These are phyloP conservation scores for Trypanosoma cruzi DNA, from an alignment of 208 protist species.

Conservation along the genomic window DNA sequence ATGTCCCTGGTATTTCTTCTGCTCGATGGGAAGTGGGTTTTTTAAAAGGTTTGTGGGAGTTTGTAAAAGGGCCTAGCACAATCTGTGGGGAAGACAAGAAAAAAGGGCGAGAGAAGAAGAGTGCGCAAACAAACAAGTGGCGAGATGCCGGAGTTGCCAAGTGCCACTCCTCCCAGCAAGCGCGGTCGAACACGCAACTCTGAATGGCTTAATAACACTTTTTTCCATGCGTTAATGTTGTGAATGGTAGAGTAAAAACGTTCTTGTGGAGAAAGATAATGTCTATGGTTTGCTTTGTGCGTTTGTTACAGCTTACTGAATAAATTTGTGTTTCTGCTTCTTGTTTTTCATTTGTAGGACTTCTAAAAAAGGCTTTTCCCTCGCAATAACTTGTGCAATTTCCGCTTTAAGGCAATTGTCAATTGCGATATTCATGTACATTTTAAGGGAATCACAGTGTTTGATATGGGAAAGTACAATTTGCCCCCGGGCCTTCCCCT, in stretches of 20 bases:
- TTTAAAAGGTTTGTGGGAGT: neutral
- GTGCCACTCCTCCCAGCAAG: no score
- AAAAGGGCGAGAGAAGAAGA: no score
- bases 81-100: no score
- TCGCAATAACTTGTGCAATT: neutral
- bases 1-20: neutral
- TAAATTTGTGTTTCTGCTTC: neutral
- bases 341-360: neutral
- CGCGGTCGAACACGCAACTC: no score
- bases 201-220: no score
- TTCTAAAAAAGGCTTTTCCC: neutral
- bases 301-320: neutral
- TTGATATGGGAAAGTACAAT: constrained; percentile 7
- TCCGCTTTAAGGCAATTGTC: neutral
- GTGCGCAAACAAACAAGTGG: no score
- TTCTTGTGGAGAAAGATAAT: no score
- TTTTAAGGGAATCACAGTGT: neutral
- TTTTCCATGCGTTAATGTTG: no score
- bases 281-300: no score
- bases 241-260: no score
- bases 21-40: neutral
- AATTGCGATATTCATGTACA: neutral
- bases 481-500: constrained; percentile 15
- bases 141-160: neutral
- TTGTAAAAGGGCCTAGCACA: neutral